Conservation (phyloP, 257 asterid genomes). For the Solanum gandarillasii region DNA sequence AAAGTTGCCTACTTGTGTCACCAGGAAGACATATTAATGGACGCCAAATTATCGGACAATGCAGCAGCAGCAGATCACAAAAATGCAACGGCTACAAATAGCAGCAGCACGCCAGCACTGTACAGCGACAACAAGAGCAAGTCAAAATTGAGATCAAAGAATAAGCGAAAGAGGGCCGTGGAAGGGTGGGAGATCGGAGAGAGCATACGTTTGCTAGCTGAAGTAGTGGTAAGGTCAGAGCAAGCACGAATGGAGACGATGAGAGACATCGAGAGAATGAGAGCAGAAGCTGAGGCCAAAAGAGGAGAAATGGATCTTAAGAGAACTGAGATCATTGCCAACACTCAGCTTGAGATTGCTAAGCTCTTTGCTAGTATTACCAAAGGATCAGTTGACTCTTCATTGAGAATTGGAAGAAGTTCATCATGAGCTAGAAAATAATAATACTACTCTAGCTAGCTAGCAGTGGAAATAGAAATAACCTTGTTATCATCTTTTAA, state of each 20-base stretch:
- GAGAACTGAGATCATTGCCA: conserved; percentile 63
- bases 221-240: conserved; percentile 61
- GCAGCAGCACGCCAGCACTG: conserved; percentile 64
- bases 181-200: conserved; percentile 42
- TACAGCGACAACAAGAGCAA: conserved; percentile 23
- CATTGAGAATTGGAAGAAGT: conserved; percentile 39
- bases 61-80: conserved; percentile 19
- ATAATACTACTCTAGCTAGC: not conserved
- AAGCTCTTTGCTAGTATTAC: conserved; percentile 42
- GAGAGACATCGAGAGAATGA: conserved; percentile 66
- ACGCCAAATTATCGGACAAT: conserved; percentile 25
- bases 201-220: conserved; percentile 64
- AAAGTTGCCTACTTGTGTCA: not conserved
- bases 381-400: conserved; percentile 31
- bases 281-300: conserved; percentile 66
- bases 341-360: conserved; percentile 69
- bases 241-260: conserved; percentile 66
- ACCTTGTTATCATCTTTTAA: not conserved
- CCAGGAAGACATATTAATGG: conserved; percentile 28
- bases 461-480: not conserved
- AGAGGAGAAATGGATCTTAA: conserved; percentile 72
- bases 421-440: not conserved
- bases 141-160: conserved; percentile 16
- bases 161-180: conserved; percentile 16
- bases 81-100: conserved; percentile 29